phyloP scores from a whole-genome alignment of 768 basidiomycete genomes.

The Tulasnella sp. region DNA sequence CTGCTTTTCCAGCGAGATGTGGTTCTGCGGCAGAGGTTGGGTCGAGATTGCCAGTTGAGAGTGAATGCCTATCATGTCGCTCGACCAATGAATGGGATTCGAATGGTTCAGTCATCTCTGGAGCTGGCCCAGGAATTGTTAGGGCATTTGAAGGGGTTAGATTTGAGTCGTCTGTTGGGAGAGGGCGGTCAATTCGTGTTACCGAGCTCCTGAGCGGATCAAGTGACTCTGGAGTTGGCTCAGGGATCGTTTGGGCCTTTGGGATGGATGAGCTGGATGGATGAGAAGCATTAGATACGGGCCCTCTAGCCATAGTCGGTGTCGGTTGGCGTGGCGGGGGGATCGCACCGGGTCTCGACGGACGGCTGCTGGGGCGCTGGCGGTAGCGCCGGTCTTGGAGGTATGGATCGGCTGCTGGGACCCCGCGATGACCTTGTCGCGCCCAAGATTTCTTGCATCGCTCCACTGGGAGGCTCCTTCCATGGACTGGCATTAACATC shows the following conservation, averaged over 20 bases:
- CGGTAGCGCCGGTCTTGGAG: no score
- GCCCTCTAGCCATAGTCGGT: neutral
- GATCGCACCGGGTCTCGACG: no score
- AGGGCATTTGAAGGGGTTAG: no score
- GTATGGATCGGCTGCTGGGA: neutral
- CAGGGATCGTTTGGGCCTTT: neutral
- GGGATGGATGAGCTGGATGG: neutral
- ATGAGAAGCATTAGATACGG: neutral
- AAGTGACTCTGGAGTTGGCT: no score
- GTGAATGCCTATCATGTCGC: neutral
- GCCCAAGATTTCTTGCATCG: constrained; percentile 41
- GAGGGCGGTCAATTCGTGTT: no score
- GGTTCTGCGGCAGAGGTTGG: neutral
- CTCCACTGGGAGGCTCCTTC: no score
- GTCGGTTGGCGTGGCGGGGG: neutral
- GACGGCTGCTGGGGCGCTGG: no score
- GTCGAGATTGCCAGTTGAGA: neutral
- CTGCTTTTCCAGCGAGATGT: neutral
- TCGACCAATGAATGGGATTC: neutral
- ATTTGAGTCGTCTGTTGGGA: no score
- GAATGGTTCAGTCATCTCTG: neutral
- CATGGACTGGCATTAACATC: no score
- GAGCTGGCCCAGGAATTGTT: neutral
- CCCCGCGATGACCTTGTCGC: neutral
- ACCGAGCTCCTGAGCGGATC: no score